Percentiles rank a stretch among this genome's conserved stretches.
phyloP scores from a whole-genome alignment of 139 green algal genomes.

The Coccomyxa sp. region DNA sequence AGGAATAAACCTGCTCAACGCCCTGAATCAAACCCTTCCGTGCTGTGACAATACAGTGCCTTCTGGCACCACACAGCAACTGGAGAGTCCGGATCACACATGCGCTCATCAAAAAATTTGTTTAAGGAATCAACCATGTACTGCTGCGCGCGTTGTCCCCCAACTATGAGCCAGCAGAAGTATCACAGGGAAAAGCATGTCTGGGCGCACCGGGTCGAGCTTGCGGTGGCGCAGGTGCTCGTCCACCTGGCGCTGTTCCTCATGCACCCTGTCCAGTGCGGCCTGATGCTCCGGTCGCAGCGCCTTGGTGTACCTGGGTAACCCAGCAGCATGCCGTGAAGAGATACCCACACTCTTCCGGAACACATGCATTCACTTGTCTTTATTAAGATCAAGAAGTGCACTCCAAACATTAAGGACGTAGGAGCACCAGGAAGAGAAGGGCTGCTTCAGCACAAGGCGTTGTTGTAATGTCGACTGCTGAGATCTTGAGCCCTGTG shows the following conservation, averaged over 20 bases:
- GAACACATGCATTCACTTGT: not conserved
- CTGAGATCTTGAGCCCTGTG: not conserved
- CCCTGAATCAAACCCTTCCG: too few relatives aligned
- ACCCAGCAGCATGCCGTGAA: not conserved
- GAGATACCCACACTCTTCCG: not conserved
- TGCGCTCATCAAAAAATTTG: not conserved
- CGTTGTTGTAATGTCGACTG: not conserved
- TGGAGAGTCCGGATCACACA: not conserved
- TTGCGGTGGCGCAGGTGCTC: not conserved
- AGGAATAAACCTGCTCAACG: too few relatives aligned
- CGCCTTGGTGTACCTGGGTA: constrained; percentile 5
- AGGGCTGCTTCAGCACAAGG: not conserved
- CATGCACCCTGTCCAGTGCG: not conserved
- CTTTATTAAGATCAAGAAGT: not conserved
- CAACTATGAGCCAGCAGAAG: not conserved
- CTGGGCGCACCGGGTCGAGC: not conserved
- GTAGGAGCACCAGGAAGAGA: not conserved
- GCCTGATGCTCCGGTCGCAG: constrained; percentile 3
- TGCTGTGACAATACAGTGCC: not conserved
- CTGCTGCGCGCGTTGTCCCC: not conserved
- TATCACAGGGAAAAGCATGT: not conserved
- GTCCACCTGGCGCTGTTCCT: constrained; percentile 10
- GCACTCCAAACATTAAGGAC: not conserved
- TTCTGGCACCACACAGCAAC: not conserved
- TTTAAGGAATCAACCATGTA: not conserved